Evolutionary conservation across 176 grass and related monocot genomes (phyloP), one percentile per base, ranked within the genome.

Genomic region (Raddia distichophylla): DNA sequence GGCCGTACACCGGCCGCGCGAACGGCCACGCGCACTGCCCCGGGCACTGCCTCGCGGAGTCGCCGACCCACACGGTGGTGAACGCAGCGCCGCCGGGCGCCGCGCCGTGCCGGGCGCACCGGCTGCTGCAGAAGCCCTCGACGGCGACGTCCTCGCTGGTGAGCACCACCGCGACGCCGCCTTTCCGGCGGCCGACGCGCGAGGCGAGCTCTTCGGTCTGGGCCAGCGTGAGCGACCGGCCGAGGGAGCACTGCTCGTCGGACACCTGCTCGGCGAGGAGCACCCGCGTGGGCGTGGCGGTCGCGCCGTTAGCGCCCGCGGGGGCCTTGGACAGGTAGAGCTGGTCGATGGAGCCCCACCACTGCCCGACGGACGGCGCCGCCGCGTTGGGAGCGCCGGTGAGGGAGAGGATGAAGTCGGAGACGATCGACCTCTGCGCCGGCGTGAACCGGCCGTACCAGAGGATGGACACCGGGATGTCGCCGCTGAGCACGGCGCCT

Each of bases 11-110:
- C 67, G 87, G 93, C 81, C 89, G 80, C 67, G 85, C 80, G 70
- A 94, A 92, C 51, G 90, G 83, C 89, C 92, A 86, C 27, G 89
- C 88, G 80, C 89, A 91, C 35, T 93, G 85, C 20, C 88, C 88
- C 2, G 88, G 79, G 75, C 91, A 94, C 80, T 94, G 86, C 54
- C 54, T 78, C 83, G 14, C 66, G 17, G 90, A 47, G 83, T 90
- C 78, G 2, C 90, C 83, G 13, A 86, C 87, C 87, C 87, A 89
- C 60, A 92, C 49, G 78, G 87, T 83, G 0, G 82, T 72, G 11
- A 82, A 86, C 4, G 58, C 57, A 7, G 51, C 42, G 65, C 11
- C 42, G 65, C 11, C n/a, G 0, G 46, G 2, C 7, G 9, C 37
- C 2, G 79, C 5, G 0, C 77, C 81, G 84, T 93, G 91, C 79